phyloP scores from a whole-genome alignment of 1,284 basidiomycete species.

The Fomitiporia mediterranea region DNA sequence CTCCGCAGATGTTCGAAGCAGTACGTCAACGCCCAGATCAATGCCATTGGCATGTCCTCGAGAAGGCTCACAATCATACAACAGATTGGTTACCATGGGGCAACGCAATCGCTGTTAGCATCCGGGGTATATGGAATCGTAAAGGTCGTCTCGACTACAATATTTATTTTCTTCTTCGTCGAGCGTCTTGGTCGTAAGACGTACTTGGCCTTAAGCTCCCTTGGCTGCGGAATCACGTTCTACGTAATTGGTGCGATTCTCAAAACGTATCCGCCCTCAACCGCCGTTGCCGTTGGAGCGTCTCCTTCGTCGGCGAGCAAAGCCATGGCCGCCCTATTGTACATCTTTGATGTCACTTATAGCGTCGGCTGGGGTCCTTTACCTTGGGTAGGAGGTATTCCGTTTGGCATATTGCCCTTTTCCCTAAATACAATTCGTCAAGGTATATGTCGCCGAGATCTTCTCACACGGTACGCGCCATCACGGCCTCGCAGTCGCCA shows the following conservation, averaged over 20 bases:
- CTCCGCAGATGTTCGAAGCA: slow-evolving; percentile 67
- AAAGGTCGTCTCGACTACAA: slow-evolving; percentile 64
- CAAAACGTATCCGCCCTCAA: slow-evolving; percentile 60
- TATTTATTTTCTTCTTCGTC: slow-evolving; percentile 58
- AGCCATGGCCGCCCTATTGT: slow-evolving; percentile 73
- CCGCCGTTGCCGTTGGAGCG: slow-evolving; percentile 25
- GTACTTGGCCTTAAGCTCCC: slow-evolving; percentile 60
- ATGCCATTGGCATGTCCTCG: slow-evolving; percentile 13
- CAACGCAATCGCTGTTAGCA: slow-evolving; percentile 63
- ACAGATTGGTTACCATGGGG: slow-evolving; percentile 59
- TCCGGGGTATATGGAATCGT: slow-evolving; percentile 81
- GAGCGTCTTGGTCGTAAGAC: slow-evolving; percentile 50
- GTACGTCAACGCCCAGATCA: slow-evolving; percentile 41
- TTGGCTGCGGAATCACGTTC: slow-evolving; percentile 55
- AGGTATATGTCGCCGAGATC: slow-evolving; percentile 52
- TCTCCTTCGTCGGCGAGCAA: slow-evolving; percentile 46
- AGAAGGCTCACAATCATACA: background rate
- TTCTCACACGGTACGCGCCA: slow-evolving; percentile 79
- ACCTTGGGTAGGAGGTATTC: slow-evolving; percentile 48
- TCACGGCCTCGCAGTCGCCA: slow-evolving; percentile 68
- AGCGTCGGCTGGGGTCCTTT: slow-evolving; percentile 64
- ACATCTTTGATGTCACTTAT: slow-evolving; percentile 73
- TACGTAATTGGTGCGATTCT: slow-evolving; percentile 71
- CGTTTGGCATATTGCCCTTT: no score
- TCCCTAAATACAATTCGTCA: background rate